Percentiles rank a stretch among this genome's conserved stretches.
These are phyloP conservation scores for Gymnopus androsaceus DNA, from an alignment of 1,284 basidiomycete genomes.

Conservation along the genomic window DNA sequence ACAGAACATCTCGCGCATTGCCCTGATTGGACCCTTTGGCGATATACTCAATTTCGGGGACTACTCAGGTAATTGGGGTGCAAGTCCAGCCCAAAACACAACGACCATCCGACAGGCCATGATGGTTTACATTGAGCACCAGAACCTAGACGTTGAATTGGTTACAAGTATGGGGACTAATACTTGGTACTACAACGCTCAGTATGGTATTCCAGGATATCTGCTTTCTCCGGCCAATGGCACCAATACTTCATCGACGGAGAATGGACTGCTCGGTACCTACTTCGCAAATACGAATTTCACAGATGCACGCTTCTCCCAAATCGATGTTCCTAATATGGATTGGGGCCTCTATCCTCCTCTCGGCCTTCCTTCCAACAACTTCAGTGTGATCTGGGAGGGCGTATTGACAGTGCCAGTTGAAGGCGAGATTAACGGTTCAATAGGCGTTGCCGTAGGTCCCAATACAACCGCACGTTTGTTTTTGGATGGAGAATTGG, in stretches of 20 bases:
- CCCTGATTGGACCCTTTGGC: constrained; percentile 28
- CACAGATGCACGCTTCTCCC: constrained; percentile 22
- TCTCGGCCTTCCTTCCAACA: constrained; percentile 30
- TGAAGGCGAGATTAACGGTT: constrained; percentile 26
- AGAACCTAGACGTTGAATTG: constrained; percentile 20
- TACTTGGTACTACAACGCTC: constrained; percentile 31
- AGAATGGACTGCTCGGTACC: constrained; percentile 25
- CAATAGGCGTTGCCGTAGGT: constrained; percentile 14
- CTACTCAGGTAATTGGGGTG: constrained; percentile 31
- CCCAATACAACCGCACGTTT: constrained; percentile 16
- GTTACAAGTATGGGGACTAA: constrained; percentile 29
- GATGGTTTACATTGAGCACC: constrained; percentile 21
- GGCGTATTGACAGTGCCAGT: constrained; percentile 27
- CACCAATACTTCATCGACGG: constrained; percentile 14
- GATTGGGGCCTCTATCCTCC: constrained; percentile 34
- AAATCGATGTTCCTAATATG: constrained; percentile 28
- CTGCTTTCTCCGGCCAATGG: constrained; percentile 24
- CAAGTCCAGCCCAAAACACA: constrained; percentile 24
- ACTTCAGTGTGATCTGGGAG: constrained; percentile 34
- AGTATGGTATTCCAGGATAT: constrained; percentile 31
- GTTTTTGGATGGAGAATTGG: constrained; percentile 13
- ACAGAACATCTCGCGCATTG: constrained; percentile 25
- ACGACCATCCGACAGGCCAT: constrained; percentile 29
- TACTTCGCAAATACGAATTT: constrained; percentile 30
- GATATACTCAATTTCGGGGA: constrained; percentile 32